Evolutionary conservation across 768 basidiomycete species (phyloP), one percentile per base, ranked within the genome.

Genomic region (Mycena galericulata): DNA sequence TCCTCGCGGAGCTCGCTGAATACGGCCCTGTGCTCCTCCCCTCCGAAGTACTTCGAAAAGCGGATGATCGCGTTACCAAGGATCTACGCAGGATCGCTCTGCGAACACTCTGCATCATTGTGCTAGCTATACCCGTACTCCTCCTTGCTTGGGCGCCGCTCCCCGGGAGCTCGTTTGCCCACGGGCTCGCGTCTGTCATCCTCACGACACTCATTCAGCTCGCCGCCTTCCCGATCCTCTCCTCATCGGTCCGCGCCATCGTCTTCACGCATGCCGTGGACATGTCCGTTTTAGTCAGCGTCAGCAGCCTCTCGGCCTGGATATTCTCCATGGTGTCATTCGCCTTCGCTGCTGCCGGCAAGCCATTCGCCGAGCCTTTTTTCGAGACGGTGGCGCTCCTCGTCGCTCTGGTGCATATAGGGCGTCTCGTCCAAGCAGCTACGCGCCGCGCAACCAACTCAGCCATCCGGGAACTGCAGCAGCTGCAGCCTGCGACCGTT

Each of bases 381-480:
- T 85, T 85, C 71, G 84, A 85, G 74, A 85, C 84, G 10, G 79
- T 77, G 45, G 75, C 83, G 4, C 78, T 85, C 22, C 79, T 85
- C 32, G 74, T 84, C 65, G 82, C 82, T 0, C 75, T 85, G 53
- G 83, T 85, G 73, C 76, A 79, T 73, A 68, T 84, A 50, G 83
- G 83, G 8, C 79, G 80, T 18, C 74, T 81, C 26, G 75, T 83
- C 30, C 79, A 79, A 43, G 81, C 80, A 10, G 72, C 76, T 60
- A 79, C 82, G 2, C 79, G 83, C 41, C 77, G 81, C 49, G 74
- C 78, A 9, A 74, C 79, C 1, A 72, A 71, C 38, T 75, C 76
- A 7, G 80, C 79, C 14, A 75, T 82, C 22, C 78, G 78, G 32
- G 78, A 74, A 29, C 73, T 84, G 29, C 77, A 78, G 15, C 69